Conservation (phyloP, 2,329 filamentous ascomycete genomes). For the Aspergillus novoparasiticus region DNA sequence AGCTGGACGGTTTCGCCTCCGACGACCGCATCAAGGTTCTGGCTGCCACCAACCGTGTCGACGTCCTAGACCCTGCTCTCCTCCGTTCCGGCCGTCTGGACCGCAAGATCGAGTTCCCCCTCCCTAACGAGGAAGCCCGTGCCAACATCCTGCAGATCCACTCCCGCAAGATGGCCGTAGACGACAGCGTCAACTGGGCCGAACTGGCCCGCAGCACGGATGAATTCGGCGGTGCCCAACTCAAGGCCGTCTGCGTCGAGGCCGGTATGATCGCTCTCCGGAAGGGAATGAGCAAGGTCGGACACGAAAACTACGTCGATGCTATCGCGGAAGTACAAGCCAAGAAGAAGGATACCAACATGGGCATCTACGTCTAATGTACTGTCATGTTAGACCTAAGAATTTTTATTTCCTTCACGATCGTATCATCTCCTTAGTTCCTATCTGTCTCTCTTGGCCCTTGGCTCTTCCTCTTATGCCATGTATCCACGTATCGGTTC, state of each 20-base stretch:
- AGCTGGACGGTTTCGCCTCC: slow-evolving; percentile 95
- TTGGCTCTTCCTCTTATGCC: neutral
- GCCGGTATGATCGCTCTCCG: slow-evolving; percentile 98
- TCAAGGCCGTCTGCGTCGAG: slow-evolving; percentile 98
- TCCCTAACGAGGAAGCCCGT: slow-evolving; percentile 95
- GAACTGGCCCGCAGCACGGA: slow-evolving; percentile 96
- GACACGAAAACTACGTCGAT: slow-evolving; percentile 98
- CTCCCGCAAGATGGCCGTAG: slow-evolving; percentile 96
- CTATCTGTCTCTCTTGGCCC: neutral
- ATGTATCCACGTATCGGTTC: slow-evolving; percentile 14
- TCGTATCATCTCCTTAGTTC: slow-evolving; percentile 1
- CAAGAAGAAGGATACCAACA: slow-evolving; percentile 82
- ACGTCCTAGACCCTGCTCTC: slow-evolving; percentile 88
- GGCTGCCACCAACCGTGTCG: slow-evolving; percentile 90
- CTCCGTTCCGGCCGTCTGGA: slow-evolving; percentile 90
- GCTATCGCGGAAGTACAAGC: slow-evolving; percentile 87
- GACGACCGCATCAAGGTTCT: slow-evolving; percentile 97
- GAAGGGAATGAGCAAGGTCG: slow-evolving; percentile 93
- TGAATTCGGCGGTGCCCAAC: slow-evolving; percentile 95
- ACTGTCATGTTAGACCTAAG: neutral
- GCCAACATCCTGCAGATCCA: slow-evolving; percentile 98
- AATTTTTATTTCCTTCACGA: slow-evolving; percentile 5
- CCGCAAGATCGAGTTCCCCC: slow-evolving; percentile 96
- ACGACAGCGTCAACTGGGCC: slow-evolving; percentile 90
- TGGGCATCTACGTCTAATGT: slow-evolving; percentile 47